Evolutionary conservation across 2,329 filamentous ascomycete genomes (phyloP), one percentile per base, ranked within the genome.

Genomic region (Tricladium varicosporioides): DNA sequence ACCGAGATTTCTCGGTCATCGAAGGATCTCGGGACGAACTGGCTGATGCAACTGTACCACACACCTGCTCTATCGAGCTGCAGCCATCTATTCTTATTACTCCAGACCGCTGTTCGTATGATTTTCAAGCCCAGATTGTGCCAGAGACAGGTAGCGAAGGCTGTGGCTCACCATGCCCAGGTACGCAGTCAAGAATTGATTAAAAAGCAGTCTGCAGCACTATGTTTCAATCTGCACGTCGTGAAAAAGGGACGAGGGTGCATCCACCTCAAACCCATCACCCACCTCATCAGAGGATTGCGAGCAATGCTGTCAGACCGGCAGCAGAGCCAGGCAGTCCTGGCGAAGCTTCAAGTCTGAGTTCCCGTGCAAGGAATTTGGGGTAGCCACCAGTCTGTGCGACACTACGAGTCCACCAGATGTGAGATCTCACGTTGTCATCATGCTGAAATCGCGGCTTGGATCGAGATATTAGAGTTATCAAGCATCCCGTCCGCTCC

Each of bases 51-150:
- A 40, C 36, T 36, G 13, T 40, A 16, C 32, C 19, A 33, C 48
- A 42, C 48, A 36, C 27, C n/a, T 36, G 14, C n/a, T 27, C 18
- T 15, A 5, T 31, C 36, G 32, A 13, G 46, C 46, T 46, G 48
- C 48, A 50, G 9, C 32, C 32, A 22, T 50, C 32, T 50, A 50
- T 50, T 50, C 47, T 50, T 50, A 50, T 31, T 49, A 11, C 10
- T 16, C 47, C 31, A n/a, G 19, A 49, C 19, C 19, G 11, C 19
- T 16, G 22, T 31, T 32, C 36, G 36, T 40, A 11, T 40, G 36
- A 40, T 10, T 40, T 40, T n/a, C 36, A 13, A 40, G n/a, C 11
- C 36, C n/a, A 40, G 36, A 40, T n/a, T 27, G 22, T 27, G 22
- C 22, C 22, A 27, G 22, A 27, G 4, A 27, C 22, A 27, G 22